Evolutionary conservation across 2,329 filamentous ascomycete genomes (phyloP), one percentile per base, ranked within the genome.

Genomic region (Daldinia sp.): DNA sequence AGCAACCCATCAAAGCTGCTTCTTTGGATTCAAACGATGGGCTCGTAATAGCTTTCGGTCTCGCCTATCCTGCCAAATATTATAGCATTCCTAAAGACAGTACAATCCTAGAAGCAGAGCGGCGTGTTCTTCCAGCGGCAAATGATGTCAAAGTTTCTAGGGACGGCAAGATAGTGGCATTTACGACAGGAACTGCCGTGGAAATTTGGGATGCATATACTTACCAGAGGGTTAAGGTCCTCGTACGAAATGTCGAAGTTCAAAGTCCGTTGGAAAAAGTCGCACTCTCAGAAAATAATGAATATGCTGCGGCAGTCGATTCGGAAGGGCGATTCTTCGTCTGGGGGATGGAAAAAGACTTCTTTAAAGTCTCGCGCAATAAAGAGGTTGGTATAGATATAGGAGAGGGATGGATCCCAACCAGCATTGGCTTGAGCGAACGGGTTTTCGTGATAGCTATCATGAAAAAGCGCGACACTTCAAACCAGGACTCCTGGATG

Each of bases 341-440:
- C 23, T 59, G 56, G 56, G 56, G 42, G 2, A 2, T 59, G 13
- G n/a, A 44, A 28, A 23, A 50, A 3, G 42, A 37, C 18, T 37
- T 50, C 30, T 15, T 15, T 18, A 59, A 50, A 37, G 30, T 35
- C 28, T 59, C 56, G 30, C 56, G 15, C 18, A 50, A 59, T 35
- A 35, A 28, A 1, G 56, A 50, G 42, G 56, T 50, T 5, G 56
- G 42, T 2, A 26, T 50, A 48, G 56, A 59, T 15, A n/a, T 50
- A 10, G 56, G 28, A 3, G 12, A 37, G 20, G 56, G 42, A 59
- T 59, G 56, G 56, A 39, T 28, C 7, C 15, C 42, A 15, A 50
- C 42, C n/a, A 59, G 28, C 50, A 59, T 59, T 39, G 56, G 56
- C 10, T 39, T 59, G 12, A 20, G 18, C 12, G 55, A 58, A 28